These are phyloP conservation scores for Aeschynomene evenia DNA, from an alignment of 306 rosid genomes.

Conservation along the genomic window DNA sequence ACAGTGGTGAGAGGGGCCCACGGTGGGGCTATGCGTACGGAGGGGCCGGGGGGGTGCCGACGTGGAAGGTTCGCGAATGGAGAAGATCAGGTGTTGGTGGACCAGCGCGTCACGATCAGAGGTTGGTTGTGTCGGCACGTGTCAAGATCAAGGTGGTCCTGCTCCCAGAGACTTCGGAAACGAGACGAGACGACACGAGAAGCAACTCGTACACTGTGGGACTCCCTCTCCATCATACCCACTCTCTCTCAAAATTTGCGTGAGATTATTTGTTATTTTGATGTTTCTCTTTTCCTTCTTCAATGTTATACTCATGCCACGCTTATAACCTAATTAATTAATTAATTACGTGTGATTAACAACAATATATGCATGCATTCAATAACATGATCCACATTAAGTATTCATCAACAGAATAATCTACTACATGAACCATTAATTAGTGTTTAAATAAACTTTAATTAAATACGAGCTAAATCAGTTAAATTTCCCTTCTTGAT, in stretches of 20 bases:
- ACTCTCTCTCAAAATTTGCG: too few species aligned
- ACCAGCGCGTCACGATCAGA: neutral
- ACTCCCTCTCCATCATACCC: neutral
- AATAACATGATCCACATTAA: too few species aligned
- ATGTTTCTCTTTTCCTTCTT: too few species aligned
- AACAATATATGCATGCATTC: too few species aligned
- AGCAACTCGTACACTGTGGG: conserved; percentile 8
- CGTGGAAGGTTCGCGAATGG: conserved; percentile 21
- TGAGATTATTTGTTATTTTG: neutral
- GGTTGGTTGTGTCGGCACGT: conserved; percentile 32
- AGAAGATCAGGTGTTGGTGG: neutral
- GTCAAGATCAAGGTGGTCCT: conserved; percentile 39
- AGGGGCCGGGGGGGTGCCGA: neutral
- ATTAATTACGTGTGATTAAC: too few species aligned
- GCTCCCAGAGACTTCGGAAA: conserved; percentile 37
- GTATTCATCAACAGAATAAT: too few species aligned
- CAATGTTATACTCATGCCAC: neutral
- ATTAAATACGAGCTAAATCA: too few species aligned
- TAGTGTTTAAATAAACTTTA: too few species aligned
- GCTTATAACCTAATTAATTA: too few species aligned
- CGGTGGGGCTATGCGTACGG: neutral
- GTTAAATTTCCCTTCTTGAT: too few species aligned
- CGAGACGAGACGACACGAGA: conserved; percentile 31
- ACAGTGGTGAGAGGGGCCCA: conserved; percentile 7
- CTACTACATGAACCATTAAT: too few species aligned